phyloP scores from a whole-genome alignment of 106 monocot species.

The Dactylorhiza incarnata region DNA sequence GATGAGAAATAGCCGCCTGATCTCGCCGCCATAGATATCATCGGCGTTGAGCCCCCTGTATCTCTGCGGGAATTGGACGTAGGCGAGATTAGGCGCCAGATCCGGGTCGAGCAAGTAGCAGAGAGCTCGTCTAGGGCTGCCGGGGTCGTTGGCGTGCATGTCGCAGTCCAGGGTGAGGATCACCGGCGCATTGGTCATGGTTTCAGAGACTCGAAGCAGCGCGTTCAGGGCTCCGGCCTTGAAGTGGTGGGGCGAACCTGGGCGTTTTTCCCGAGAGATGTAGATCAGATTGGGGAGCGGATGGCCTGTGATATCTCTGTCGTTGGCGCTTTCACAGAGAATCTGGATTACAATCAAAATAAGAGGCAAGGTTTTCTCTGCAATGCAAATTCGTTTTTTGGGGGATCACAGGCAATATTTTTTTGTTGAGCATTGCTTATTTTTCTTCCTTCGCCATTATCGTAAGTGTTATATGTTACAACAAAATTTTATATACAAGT shows the following conservation, averaged over 20 bases:
- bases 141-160: slow-evolving; percentile 55
- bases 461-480: no score
- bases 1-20: slow-evolving; percentile 24
- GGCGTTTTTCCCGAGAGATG: slow-evolving; percentile 18
- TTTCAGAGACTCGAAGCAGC: no score
- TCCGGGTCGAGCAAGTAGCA: slow-evolving; percentile 56
- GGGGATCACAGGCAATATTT: no score
- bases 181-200: no score
- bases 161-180: slow-evolving; percentile 39
- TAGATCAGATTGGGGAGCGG: slow-evolving; percentile 25
- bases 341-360: slow-evolving; percentile 16
- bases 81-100: slow-evolving; percentile 31
- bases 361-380: not conserved
- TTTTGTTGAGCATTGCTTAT: no score
- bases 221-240: no score
- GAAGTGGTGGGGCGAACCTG: slow-evolving; percentile 10
- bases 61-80: slow-evolving; percentile 73
- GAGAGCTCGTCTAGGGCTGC: slow-evolving; percentile 40
- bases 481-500: no score
- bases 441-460: no score
- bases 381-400: no score
- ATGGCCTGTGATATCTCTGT: slow-evolving; percentile 20
- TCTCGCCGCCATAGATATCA: slow-evolving; percentile 56
- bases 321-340: slow-evolving; percentile 32
- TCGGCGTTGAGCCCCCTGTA: slow-evolving; percentile 38